Percentiles rank a stretch among this genome's conserved stretches.
phyloP scores from a whole-genome alignment of 805 yeast species.

The Cyberlindnera nakhonratchasimensis region DNA sequence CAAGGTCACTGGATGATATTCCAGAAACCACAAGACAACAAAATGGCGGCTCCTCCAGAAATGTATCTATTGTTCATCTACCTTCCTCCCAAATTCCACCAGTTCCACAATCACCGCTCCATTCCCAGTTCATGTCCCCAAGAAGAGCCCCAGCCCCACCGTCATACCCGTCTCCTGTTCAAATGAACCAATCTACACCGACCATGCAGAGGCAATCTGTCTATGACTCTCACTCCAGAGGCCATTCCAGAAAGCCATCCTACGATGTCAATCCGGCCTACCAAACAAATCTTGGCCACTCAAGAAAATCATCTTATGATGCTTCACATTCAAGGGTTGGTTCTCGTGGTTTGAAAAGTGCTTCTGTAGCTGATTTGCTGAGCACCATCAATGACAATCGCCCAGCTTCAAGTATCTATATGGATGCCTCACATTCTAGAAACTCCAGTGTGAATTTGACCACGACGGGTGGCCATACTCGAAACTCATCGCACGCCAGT shows the following conservation, averaged over 20 bases:
- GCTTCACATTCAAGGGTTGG: constrained; percentile 19
- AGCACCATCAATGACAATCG: constrained; percentile 28
- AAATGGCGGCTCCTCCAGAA: too few relatives aligned
- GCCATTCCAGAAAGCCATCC: constrained; percentile 31
- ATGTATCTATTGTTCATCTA: constrained; percentile 11
- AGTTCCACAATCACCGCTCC: constrained; percentile 15
- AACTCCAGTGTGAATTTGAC: constrained; percentile 31
- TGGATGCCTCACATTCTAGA: constrained; percentile 35
- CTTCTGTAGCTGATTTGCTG: constrained; percentile 33
- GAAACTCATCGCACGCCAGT: constrained; percentile 44
- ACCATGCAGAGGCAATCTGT: constrained; percentile 26
- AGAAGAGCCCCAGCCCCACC: constrained; percentile 75
- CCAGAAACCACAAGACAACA: constrained; percentile 20
- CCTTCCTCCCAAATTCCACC: constrained; percentile 22
- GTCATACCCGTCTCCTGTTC: constrained; percentile 40
- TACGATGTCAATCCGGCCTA: constrained; percentile 24
- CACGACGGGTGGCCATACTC: constrained; percentile 32
- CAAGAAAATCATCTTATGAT: constrained; percentile 29
- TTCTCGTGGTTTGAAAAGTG: constrained; percentile 21
- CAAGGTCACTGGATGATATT: constrained; percentile 50
- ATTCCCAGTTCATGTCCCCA: constrained; percentile 53
- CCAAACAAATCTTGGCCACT: constrained; percentile 16
- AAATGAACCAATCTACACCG: constrained; percentile 26
- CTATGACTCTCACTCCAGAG: constrained; percentile 17
- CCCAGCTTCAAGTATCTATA: constrained; percentile 52